Base-by-base conservation (phyloP, 1,139 yeast species). In the Zygotorulaspora mrakii region DNA sequence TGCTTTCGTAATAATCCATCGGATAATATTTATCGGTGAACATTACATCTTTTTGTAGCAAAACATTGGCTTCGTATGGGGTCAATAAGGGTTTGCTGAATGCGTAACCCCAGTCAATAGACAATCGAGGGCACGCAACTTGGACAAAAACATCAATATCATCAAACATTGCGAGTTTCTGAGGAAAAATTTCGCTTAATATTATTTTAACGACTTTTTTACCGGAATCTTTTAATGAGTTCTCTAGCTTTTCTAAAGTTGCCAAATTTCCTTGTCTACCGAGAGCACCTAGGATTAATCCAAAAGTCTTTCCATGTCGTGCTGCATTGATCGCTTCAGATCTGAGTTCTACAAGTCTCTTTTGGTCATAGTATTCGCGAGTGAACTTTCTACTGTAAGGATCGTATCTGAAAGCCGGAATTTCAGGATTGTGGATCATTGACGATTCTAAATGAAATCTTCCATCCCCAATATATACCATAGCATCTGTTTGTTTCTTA, bases 61-160 rank as follows among this genome's bases (percentile, higher is more conserved):
- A 75, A 3, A 89, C 95, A 88, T 86, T 88, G 0, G 96, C 89
- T 58, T 91, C 99, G 61, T 94, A 91, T 0, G 99, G 98, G 0
- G 98, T 89, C 42, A 91, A 66, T 33, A 91, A 68, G 0, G 99
- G 99, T 58, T 84, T 85, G 43, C 81, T 79, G 59, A 91, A 91
- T 0, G 98, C 98, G 61, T 94, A 91, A 1, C 99, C 99, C 99
- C 99, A 91, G 62, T 91, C 99, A 31, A 91, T 91, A 2, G 96
- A 86, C 38, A 91, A 69, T 52, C 99, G 70, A 0, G 99, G 99
- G 61, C 99, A 91, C 0, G 98, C 99, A 3, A 91, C 96, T 63
- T 91, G 99, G 13, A 91, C 84, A 72, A 94, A 91, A 4, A 89
- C 95, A 64, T 91, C 98, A 14, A 91, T 78, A 55, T 87, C 94